Evolutionary conservation across 2,329 filamentous ascomycete species (phyloP), one percentile per base, ranked within the genome.

Genomic region (Aaosphaeria arxii): DNA sequence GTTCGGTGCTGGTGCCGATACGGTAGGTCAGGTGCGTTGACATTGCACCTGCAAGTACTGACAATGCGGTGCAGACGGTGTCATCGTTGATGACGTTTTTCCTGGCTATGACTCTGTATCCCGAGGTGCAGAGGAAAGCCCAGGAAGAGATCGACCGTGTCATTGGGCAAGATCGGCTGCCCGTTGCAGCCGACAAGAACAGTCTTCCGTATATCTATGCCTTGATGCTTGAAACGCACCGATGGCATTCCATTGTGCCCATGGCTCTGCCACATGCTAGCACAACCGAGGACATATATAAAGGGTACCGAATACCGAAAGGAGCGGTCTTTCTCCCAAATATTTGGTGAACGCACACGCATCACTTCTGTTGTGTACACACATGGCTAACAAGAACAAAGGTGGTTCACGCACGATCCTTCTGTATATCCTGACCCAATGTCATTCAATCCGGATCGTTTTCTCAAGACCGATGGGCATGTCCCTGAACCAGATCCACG

Each of bases 91-190:
- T 61, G 30, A 60, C 54, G 0, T 82, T 82, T 56, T 69, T 79
- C 17, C 69, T 83, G 0, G 79, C 78, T 0, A 81, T 81, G 61
- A 73, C 70, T 11, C 67, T 79, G n/a, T 77, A 76, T 31, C 76
- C 75, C 4, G 54, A 61, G 2, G 61, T 79, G 0, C 77, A 79
- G 46, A 53, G 55, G 11, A 80, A 79, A 52, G 77, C 74, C 0
- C 73, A 74, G 51, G 63, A 60, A 6, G 68, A 75, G 42, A 58
- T 83, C 9, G 78, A 83, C 48, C 54, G 60, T 3, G 73, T 80
- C 1, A 69, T 80, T 7, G 77, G 77, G 2, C 56, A 56, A 4
- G 60, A 67, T 35, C 65, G 78, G 5, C 62, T 82, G 1, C 79
- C 79, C 1, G 67, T 58, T 0, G 74, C 77, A 49, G 66, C 72